Percentiles rank a stretch among this genome's conserved stretches.
Conservation (phyloP, 2,329 filamentous ascomycete genomes). For the Colletotrichum magnum region DNA sequence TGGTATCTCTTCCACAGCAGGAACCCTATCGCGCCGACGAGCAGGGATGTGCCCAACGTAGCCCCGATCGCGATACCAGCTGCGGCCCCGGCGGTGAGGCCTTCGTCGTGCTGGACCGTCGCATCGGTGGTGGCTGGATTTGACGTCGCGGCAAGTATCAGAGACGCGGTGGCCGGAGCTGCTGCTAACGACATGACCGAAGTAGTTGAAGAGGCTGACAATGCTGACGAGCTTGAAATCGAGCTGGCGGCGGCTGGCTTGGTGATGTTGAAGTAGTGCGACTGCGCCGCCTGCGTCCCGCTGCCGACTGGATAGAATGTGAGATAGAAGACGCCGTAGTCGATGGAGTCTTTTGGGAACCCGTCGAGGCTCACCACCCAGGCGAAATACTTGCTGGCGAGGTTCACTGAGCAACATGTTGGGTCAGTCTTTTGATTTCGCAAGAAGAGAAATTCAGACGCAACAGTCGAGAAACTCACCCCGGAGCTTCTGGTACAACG, state of each 20-base stretch:
- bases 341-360: slow-evolving; percentile 1
- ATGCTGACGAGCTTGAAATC: not conserved
- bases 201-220: not conserved
- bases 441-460: too few species aligned
- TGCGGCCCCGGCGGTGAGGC: not conserved
- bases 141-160: too few species aligned
- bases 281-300: slow-evolving; percentile 6
- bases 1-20: not conserved
- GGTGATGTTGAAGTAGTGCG: slow-evolving; percentile 19
- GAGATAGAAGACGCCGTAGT: slow-evolving; percentile 4
- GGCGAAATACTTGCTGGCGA: not conserved
- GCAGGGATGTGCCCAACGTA: not conserved
- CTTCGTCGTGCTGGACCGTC: not conserved
- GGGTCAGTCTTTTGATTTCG: too few species aligned
- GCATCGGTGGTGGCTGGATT: not conserved
- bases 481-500: not conserved
- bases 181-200: not conserved
- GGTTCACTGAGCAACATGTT: not conserved
- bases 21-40: not conserved
- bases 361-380: slow-evolving; percentile 13
- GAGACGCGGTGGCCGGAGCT: not conserved
- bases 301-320: slow-evolving; percentile 12
- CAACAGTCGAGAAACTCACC: not conserved
- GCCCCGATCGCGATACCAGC: slow-evolving; percentile 1
- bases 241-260: not conserved